Evolutionary conservation across 208 protist genomes (phyloP), one percentile per base, ranked within the genome.

Genomic region (Trypanosoma melophagium): DNA sequence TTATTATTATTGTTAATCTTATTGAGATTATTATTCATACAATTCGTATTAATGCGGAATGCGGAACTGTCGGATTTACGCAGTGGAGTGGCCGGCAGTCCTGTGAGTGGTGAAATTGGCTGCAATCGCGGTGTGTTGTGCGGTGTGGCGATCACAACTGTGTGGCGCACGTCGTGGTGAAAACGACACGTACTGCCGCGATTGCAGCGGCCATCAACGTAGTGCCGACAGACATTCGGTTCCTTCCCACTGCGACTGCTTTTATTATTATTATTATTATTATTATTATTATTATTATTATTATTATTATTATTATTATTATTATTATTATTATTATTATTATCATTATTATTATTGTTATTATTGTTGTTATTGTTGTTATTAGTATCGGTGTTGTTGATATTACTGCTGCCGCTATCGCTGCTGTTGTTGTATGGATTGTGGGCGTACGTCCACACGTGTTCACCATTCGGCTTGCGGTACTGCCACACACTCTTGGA

Each of bases 141-240:
- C 42, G 74, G 66, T 21, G 72, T 68, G 31, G 85, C 61, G 44
- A 85, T 79, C 17, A 74, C 7, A 14, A 44, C 35, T 22, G 28
- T 74, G 56, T 71, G 72, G 16, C 83, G 84, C 13, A 64, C 80
- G 1, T 80, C 77, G 63, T 87, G 80, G 51, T 75, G 71, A 56
- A 90, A 90, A 38, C 79, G 80, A 56, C 84, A 87, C 8, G 74
- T 73, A 60, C 70, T 81, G 50, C 84, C 84, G 14, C 81, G 81
- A 56, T 86, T 90, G 71, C 80, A 90, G 38, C 64, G 80, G 56
- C 84, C 80, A 17, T 80, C 77, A 3, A 83, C 35, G 55, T 83
- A 84, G 60, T 90, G 80, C 0, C 84, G 71, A 50, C 84, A 90
- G 17, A 78, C 60, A 42, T 86, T 89, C 1, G 49, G 41, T n/a